Evolutionary conservation across 2,329 filamentous ascomycete genomes (phyloP), one percentile per base, ranked within the genome.

Genomic region (Colletotrichum euphorbiae): DNA sequence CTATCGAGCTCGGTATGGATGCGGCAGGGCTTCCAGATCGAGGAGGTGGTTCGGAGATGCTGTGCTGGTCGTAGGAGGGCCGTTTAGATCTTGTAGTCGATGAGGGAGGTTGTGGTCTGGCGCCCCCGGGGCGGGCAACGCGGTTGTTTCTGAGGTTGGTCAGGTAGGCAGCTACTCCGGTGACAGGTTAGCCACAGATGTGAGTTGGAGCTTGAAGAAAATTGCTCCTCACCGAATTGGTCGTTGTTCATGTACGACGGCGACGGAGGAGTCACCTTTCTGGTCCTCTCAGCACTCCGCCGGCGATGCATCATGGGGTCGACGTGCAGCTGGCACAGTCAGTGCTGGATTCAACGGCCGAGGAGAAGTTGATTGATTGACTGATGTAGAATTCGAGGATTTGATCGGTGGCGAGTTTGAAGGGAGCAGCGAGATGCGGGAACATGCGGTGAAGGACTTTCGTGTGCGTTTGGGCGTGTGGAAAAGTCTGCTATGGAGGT

Each of bases 61-160:
- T 72, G 60, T 70, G 51, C 51, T 40, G 73, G 33, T 75, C 75
- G 60, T 73, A 65, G 5, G 79, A 78, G 12, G 75, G 73, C 54
- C 78, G 77, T 51, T 76, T 74, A n/a, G 72, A 76, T 58, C 80
- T 77, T 17, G 73, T 75, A 46, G 74, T 75, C 11, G 77, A 73
- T 6, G 68, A 51, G 12, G 69, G 75, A 21, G 86, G 86, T 62
- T 85, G 85, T 68, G 91, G 91, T 71, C 92, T 85, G 56, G 91
- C 90, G 70, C 92, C 91, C 64, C 88, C 90, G 8, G 92, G 92
- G 63, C 92, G 86, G 40, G 86, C 83, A 63, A 89, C 83, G 58
- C 90, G 89, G 78, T 87, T 91, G 72, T 85, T 88, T 72, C 92
- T 90, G 40, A 95, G 85, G 72, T 90, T 88, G 72, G 90, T 68